Evolutionary conservation across 208 protist species (phyloP).

Genomic region (Leishmania turanica): DNA sequence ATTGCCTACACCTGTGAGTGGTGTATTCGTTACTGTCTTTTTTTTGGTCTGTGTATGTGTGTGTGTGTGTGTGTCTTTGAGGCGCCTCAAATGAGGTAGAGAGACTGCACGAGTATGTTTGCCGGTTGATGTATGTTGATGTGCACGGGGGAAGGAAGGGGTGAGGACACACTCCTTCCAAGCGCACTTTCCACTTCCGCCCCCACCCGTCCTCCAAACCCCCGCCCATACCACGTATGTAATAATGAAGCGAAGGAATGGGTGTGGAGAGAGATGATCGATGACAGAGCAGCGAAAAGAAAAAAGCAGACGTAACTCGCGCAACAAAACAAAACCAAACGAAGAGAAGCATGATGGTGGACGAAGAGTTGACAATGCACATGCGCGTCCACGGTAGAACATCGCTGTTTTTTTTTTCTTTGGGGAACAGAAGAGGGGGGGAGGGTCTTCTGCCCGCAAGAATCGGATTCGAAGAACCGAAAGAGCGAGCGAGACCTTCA

Average conservation of each 20-base stretch:
- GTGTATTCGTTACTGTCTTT: neutral
- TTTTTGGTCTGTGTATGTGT: neutral
- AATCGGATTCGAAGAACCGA: neutral
- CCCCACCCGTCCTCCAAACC: neutral
- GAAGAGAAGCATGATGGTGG: neutral
- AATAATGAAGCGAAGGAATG: neutral
- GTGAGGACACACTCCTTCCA: neutral
- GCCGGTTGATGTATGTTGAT: neutral
- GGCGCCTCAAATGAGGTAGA: neutral
- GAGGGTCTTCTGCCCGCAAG: neutral
- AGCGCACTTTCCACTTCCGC: neutral
- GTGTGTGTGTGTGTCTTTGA: neutral
- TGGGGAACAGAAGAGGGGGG: too few relatives aligned
- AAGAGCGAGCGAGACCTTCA: neutral
- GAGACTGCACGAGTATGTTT: neutral
- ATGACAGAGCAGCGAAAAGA: neutral
- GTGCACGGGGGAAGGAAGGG: neutral
- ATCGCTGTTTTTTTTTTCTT: neutral
- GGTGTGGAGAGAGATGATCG: neutral
- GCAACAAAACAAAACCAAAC: neutral
- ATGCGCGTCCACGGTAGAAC: neutral
- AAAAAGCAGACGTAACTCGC: neutral
- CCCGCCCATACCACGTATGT: neutral
- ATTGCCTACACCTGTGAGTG: neutral
- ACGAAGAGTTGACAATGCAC: neutral